Evolutionary conservation across 179 eudicot species (phyloP).

Genomic region (Pouteria campechiana): DNA sequence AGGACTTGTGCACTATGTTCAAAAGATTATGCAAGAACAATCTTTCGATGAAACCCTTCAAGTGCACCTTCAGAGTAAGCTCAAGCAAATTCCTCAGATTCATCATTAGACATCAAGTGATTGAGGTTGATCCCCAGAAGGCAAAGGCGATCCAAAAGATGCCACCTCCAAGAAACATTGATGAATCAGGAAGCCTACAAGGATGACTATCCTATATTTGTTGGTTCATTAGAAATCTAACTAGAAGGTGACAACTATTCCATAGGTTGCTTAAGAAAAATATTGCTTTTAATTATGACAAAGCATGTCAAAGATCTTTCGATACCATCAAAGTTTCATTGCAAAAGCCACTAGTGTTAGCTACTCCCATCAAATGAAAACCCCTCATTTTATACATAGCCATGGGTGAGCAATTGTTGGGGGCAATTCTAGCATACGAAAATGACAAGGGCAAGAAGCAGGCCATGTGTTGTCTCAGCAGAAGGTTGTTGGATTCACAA

Average conservation of each 20-base stretch:
- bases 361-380: background rate
- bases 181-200: slow-evolving; percentile 4
- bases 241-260: background rate
- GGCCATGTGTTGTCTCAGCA: background rate
- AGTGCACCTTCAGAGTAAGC: slow-evolving; percentile 5
- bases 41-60: slow-evolving; percentile 3
- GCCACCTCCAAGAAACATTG: background rate
- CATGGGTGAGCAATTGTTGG: no score
- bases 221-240: slow-evolving; percentile 1
- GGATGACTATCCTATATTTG: background rate
- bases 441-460: background rate
- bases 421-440: background rate
- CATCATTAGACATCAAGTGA: slow-evolving; percentile 1
- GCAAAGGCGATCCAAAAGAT: background rate
- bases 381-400: background rate
- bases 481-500: no score
- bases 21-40: background rate
- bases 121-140: slow-evolving; percentile 4
- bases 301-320: background rate
- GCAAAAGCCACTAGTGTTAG: background rate
- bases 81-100: slow-evolving; percentile 5
- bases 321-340: background rate
- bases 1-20: background rate
- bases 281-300: slow-evolving; percentile 2
- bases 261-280: background rate